phyloP scores from a whole-genome alignment of 768 basidiomycete species.

The Xerocomellus chrysenteron region DNA sequence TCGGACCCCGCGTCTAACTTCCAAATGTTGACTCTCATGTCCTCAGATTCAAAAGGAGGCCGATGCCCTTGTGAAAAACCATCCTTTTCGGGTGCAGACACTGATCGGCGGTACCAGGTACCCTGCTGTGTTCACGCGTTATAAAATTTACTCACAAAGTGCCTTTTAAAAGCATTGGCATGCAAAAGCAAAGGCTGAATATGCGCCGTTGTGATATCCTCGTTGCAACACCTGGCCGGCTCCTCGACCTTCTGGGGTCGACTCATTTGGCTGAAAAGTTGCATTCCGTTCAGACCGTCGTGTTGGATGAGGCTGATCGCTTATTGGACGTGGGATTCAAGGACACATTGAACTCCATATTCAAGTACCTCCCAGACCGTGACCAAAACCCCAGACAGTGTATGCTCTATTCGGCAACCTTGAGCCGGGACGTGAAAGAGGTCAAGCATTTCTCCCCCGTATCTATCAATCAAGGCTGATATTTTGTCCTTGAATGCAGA shows the following conservation, averaged over 20 bases:
- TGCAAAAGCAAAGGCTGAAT: slow-evolving; percentile 29
- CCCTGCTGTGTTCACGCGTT: neutral
- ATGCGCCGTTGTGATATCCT: slow-evolving; percentile 49
- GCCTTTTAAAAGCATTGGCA: slow-evolving; percentile 17
- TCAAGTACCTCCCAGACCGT: slow-evolving; percentile 40
- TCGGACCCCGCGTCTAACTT: neutral
- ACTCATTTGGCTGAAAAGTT: slow-evolving; percentile 38
- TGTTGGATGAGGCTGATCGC: slow-evolving; percentile 76
- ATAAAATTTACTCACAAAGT: neutral
- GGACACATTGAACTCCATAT: slow-evolving; percentile 63
- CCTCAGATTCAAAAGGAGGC: slow-evolving; percentile 64
- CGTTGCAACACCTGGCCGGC: slow-evolving; percentile 74
- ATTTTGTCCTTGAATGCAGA: slow-evolving; percentile 10
- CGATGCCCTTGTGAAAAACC: slow-evolving; percentile 40
- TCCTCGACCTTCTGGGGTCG: slow-evolving; percentile 66
- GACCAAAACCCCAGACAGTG: slow-evolving; percentile 59
- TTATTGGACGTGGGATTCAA: slow-evolving; percentile 74
- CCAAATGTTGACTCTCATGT: slow-evolving; percentile 19
- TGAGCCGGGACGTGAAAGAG: slow-evolving; percentile 65
- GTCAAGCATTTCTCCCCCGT: slow-evolving; percentile 27
- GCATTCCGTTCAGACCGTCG: slow-evolving; percentile 41
- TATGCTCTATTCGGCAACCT: slow-evolving; percentile 72
- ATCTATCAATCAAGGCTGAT: neutral
- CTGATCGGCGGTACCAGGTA: slow-evolving; percentile 60
- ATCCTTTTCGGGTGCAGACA: slow-evolving; percentile 42